phyloP scores from a whole-genome alignment of 1,139 yeast genomes.

The Yamadazyma triangularis region DNA sequence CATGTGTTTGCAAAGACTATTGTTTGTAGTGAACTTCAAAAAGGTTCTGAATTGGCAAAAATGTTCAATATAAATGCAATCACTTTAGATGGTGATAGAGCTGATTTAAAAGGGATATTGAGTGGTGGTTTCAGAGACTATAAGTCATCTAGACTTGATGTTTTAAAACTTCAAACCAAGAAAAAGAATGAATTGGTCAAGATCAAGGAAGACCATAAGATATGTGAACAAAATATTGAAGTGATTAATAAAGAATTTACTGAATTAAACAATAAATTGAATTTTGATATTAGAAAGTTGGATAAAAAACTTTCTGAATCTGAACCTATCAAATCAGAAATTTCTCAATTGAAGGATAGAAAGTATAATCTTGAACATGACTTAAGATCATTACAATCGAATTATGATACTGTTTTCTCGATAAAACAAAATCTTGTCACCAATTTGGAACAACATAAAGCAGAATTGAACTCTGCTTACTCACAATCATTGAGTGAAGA shows the following conservation, averaged over 20 bases:
- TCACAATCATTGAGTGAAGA: slow-evolving; percentile 45
- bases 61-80: slow-evolving; percentile 66
- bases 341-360: slow-evolving; percentile 38
- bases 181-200: slow-evolving; percentile 47
- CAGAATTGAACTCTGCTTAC: slow-evolving; percentile 56
- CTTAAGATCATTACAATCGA: slow-evolving; percentile 20
- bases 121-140: slow-evolving; percentile 87
- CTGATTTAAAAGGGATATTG: slow-evolving; percentile 76
- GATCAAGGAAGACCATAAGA: slow-evolving; percentile 23
- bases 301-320: slow-evolving; percentile 32
- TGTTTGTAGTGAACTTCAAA: slow-evolving; percentile 66
- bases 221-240: slow-evolving; percentile 20
- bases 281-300: slow-evolving; percentile 33
- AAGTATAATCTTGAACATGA: slow-evolving; percentile 43
- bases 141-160: slow-evolving; percentile 65
- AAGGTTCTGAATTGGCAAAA: slow-evolving; percentile 68
- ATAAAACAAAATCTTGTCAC: slow-evolving; percentile 23
- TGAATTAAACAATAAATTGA: slow-evolving; percentile 40
- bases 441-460: slow-evolving; percentile 33
- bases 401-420: slow-evolving; percentile 18
- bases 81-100: slow-evolving; percentile 88
- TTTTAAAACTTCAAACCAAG: slow-evolving; percentile 51
- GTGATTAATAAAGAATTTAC: slow-evolving; percentile 24
- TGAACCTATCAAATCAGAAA: slow-evolving; percentile 41
- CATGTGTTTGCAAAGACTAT: slow-evolving; percentile 82